A percentile compares a stretch with the other conserved stretches of the same genome.
phyloP scores from a whole-genome alignment of 257 asterid genomes.

The Anisodus tanguticus region DNA sequence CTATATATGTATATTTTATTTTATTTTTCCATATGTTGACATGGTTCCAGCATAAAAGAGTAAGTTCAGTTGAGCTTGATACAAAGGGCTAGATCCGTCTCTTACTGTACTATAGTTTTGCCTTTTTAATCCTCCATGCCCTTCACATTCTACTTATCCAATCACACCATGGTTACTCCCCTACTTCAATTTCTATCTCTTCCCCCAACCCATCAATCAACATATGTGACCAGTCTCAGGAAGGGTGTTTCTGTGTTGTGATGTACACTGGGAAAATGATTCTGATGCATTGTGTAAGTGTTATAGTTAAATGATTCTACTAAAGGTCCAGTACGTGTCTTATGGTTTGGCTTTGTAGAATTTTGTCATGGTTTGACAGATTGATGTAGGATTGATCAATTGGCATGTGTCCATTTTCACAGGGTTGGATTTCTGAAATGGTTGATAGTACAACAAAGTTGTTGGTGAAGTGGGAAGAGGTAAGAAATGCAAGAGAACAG shows the following conservation, averaged over 20 bases:
- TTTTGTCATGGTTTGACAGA: neutral
- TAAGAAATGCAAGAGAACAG: constrained; percentile 46
- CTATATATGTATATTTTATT: neutral
- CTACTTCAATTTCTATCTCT: neutral
- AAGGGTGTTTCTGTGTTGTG: neutral
- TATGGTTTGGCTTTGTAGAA: neutral
- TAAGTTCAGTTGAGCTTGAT: neutral
- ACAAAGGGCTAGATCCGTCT: neutral
- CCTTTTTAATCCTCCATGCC: neutral
- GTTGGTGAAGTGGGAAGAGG: constrained; percentile 58
- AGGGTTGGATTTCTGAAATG: constrained; percentile 75
- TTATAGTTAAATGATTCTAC: neutral
- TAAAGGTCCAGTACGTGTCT: neutral
- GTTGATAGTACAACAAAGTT: constrained; percentile 47
- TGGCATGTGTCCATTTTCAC: constrained; percentile 6
- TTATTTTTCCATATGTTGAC: too few relatives aligned
- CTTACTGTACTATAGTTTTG: neutral
- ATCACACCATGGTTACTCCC: neutral
- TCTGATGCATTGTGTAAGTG: neutral
- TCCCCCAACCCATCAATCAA: neutral
- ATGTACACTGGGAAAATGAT: neutral
- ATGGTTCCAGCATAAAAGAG: constrained; percentile 8
- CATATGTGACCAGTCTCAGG: neutral
- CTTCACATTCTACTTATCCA: neutral
- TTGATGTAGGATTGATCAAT: neutral